Conservation (phyloP, 192 early-diverging fungal genomes). For the Rhizophagus clarus region DNA sequence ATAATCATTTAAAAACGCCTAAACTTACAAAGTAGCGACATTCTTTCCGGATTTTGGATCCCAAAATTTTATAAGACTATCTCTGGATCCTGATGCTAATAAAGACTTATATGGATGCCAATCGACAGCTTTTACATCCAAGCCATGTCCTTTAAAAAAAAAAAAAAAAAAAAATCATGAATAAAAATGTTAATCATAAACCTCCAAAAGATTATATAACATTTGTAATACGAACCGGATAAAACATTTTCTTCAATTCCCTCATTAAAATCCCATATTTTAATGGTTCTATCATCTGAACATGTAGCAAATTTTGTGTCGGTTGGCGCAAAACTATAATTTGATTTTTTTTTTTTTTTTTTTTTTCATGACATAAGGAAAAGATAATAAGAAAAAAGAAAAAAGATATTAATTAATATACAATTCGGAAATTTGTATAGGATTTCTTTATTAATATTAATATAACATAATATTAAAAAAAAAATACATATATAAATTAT, state of each 20-base stretch:
- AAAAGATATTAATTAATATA: background rate
- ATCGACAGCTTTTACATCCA: conserved; percentile 96
- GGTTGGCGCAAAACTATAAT: conserved; percentile 80
- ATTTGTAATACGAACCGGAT: conserved; percentile 42
- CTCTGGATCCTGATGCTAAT: conserved; percentile 92
- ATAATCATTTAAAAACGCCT: background rate
- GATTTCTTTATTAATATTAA: background rate
- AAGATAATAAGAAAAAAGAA: background rate
- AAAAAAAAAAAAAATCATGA: background rate
- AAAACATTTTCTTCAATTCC: conserved; percentile 79
- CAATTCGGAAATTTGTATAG: background rate
- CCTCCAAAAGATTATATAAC: no score
- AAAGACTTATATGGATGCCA: conserved; percentile 96
- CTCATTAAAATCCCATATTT: conserved; percentile 94
- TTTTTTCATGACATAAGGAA: background rate
- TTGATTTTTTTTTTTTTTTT: background rate
- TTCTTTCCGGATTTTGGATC: conserved; percentile 90
- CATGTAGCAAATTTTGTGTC: conserved; percentile 94
- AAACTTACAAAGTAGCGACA: conserved; percentile 77
- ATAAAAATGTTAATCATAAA: no score
- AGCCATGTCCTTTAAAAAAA: conserved; percentile 74
- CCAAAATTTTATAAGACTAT: conserved; percentile 96
- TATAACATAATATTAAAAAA: background rate
- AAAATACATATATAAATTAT: background rate
- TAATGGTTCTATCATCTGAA: conserved; percentile 93